Conservation (phyloP, 2,329 filamentous ascomycete genomes). For the Cryoendolithus antarcticus region DNA sequence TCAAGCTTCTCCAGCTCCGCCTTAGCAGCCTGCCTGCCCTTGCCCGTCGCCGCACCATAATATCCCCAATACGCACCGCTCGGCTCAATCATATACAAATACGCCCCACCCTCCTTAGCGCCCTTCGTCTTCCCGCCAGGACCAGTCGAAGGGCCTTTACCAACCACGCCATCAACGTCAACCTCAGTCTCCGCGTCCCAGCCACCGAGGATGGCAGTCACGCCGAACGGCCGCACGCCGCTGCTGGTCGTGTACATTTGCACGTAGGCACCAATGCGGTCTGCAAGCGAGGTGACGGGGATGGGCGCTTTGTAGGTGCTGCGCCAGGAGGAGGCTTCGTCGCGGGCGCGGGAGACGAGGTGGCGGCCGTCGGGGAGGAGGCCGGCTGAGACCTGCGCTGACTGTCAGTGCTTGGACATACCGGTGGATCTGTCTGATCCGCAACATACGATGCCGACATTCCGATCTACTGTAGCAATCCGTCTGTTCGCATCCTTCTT, state of each 20-base stretch:
- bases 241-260: conserved; percentile 97
- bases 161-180: conserved; percentile 83
- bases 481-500: conserved; percentile 94
- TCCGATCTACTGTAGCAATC: conserved; percentile 87
- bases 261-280: conserved; percentile 88
- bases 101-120: conserved; percentile 75
- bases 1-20: conserved; percentile 97
- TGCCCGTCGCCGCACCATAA: conserved; percentile 93
- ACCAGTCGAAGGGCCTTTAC: conserved; percentile 63
- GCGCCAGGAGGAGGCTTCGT: conserved; percentile 86
- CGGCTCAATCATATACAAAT: conserved; percentile 97
- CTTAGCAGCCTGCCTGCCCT: conserved; percentile 93
- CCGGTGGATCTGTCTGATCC: background rate
- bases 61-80: conserved; percentile 98
- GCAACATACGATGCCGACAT: conserved; percentile 73
- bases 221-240: conserved; percentile 89
- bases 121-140: conserved; percentile 69
- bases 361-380: conserved; percentile 91
- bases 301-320: conserved; percentile 91
- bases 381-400: conserved; percentile 72
- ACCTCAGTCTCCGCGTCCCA: conserved; percentile 82
- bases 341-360: conserved; percentile 85
- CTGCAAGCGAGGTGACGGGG: conserved; percentile 72
- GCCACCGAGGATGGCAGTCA: conserved; percentile 86
- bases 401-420: conserved; percentile 1